Conservation (phyloP, 192 early-diverging fungal species). For the Lobosporangium transversale region DNA sequence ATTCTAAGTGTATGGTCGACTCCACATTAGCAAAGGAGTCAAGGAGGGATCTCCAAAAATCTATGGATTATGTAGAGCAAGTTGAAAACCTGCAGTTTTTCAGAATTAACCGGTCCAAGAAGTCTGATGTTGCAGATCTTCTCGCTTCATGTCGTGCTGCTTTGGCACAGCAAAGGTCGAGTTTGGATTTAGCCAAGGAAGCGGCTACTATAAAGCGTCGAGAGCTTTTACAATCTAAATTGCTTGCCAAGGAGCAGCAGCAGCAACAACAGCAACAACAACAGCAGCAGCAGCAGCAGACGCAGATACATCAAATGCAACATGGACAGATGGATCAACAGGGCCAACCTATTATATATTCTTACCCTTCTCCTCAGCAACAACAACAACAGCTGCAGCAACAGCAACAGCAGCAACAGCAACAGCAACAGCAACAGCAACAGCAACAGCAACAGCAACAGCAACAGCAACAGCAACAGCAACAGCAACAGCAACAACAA, state of each 20-base stretch:
- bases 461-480: conserved; percentile 14
- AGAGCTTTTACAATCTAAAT: conserved; percentile 37
- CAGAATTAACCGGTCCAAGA: conserved; percentile 43
- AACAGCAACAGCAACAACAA: conserved; percentile 19
- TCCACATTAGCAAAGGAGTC: conserved; percentile 35
- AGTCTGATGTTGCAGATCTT: conserved; percentile 41
- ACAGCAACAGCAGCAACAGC: not conserved
- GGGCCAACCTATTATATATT: no score
- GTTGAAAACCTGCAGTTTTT: conserved; percentile 52
- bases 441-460: conserved; percentile 16
- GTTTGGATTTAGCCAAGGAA: conserved; percentile 48
- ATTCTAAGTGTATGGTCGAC: conserved; percentile 38
- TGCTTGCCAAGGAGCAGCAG: conserved; percentile 20
- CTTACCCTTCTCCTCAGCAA: no score
- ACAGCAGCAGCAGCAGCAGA: conserved; percentile 9
- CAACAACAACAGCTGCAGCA: conserved; percentile 9
- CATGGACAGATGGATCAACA: not conserved
- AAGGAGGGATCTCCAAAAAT: conserved; percentile 34
- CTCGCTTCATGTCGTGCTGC: conserved; percentile 39
- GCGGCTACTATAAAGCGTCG: conserved; percentile 32
- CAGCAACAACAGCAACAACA: conserved; percentile 5
- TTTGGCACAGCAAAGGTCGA: conserved; percentile 43
- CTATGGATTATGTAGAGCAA: conserved; percentile 47
- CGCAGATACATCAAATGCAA: conserved; percentile 3
- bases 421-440: not conserved